Evolutionary conservation across 768 basidiomycete species (phyloP), one percentile per base, ranked within the genome.

Genomic region (Leccinum olivaceopallidum): DNA sequence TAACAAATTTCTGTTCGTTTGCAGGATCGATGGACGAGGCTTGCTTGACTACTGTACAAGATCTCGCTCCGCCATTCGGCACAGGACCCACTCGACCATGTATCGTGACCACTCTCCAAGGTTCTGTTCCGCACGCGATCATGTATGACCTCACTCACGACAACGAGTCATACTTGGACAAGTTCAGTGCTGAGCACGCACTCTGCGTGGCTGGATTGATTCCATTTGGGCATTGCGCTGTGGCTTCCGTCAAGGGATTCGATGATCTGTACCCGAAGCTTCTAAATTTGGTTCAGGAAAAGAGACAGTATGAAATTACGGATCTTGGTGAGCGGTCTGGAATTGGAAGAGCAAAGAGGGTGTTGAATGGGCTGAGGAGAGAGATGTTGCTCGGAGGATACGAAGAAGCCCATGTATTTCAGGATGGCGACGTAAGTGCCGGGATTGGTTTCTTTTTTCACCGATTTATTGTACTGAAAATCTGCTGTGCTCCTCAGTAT

Each of bases 71-170:
- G 10, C 92, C 92, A 4, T 90, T 88, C 34, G 90, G 92, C 7
- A 89, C 87, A 69, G 95, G 95, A 2, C 88, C 89, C 5, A 76
- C 84, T 58, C 84, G 91, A 7, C 81, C 82, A 5, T 92, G 91
- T 59, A 69, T 86, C 39, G 85, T 98, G 55, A 89, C 82, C 9
- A 89, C 91, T 7, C 82, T 95, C 55, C 84, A 89, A 59, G 97
- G 97, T 6, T 94, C 92, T 0, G 75, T 80, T 39, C 97, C 97
- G 1, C 97, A 99, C 71, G 94, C 97, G 0, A 82, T 98, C 36
- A 81, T 98, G 69, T 98, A 94, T 75, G 97, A 99, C 73, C 81
- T 93, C 59, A 98, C 97, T 1, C 97, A 99, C 75, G 97, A 99
- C 77, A 99, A 99, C 71, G 94, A 98, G 73, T 89, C 95, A 2